Conservation (phyloP, 2,329 filamentous ascomycete species). For the Aspergillus sp. region DNA sequence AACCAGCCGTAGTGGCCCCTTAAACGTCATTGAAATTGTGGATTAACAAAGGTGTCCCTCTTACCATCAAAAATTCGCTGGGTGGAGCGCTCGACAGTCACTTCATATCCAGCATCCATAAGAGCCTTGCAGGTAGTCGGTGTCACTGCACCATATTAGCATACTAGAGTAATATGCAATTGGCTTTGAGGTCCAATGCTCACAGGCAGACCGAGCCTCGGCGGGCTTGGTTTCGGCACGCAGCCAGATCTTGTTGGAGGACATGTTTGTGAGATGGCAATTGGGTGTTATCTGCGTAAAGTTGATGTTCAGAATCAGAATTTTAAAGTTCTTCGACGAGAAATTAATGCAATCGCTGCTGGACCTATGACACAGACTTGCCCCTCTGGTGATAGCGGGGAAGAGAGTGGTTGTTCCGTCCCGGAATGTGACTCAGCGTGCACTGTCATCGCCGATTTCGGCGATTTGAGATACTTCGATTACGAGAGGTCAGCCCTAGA, state of each 20-base stretch:
- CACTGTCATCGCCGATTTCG: conserved; percentile 21
- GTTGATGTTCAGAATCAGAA: conserved; percentile 10
- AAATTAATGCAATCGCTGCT: conserved; percentile 16
- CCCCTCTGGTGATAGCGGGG: conserved; percentile 33
- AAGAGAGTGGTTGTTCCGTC: conserved; percentile 32
- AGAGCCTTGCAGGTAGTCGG: conserved; percentile 61
- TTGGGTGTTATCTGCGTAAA: conserved; percentile 10
- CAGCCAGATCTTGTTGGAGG: conserved; percentile 53
- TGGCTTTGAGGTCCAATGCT: conserved; percentile 21
- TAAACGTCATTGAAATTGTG: too few relatives aligned
- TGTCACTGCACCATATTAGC: conserved; percentile 39
- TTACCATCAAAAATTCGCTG: conserved; percentile 60
- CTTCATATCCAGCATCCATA: conserved; percentile 67
- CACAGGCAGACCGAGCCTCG: conserved; percentile 56
- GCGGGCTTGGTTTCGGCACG: conserved; percentile 62
- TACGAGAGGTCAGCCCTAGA: background rate
- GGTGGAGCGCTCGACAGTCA: conserved; percentile 68
- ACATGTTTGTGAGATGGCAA: conserved; percentile 21
- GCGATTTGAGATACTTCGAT: background rate
- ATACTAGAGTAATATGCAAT: conserved; percentile 4
- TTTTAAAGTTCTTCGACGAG: conserved; percentile 2
- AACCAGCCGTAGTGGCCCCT: background rate
- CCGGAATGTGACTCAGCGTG: conserved; percentile 28
- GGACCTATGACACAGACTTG: conserved; percentile 31
- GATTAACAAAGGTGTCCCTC: background rate